A percentile compares a stretch with the other conserved stretches of the same genome.
These are phyloP conservation scores for Abelmoschus esculentus DNA, from an alignment of 345 rosid species.

Conservation along the genomic window DNA sequence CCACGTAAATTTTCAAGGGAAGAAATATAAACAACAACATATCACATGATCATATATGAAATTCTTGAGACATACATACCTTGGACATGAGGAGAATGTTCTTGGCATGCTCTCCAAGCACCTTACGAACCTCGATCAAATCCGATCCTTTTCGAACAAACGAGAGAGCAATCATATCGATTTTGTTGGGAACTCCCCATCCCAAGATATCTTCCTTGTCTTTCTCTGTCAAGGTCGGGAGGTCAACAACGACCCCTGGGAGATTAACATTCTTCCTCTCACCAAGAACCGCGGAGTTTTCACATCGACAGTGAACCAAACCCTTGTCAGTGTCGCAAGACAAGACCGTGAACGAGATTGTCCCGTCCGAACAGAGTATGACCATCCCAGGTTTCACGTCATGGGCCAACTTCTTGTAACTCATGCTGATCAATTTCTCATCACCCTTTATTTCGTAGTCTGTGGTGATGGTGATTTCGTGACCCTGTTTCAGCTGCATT, in stretches of 20 bases:
- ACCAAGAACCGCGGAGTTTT: slow-evolving; percentile 86
- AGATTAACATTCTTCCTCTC: slow-evolving; percentile 97
- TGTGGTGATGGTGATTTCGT: slow-evolving; percentile 77
- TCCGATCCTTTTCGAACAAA: slow-evolving; percentile 95
- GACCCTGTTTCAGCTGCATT: slow-evolving; percentile 60
- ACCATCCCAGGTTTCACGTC: slow-evolving; percentile 86
- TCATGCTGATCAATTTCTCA: slow-evolving; percentile 67
- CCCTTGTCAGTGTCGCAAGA: slow-evolving; percentile 66
- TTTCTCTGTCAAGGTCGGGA: slow-evolving; percentile 90
- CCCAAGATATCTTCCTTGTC: slow-evolving; percentile 87
- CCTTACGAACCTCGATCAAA: slow-evolving; percentile 70
- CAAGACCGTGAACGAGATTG: slow-evolving; percentile 72
- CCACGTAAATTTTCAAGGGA: neutral
- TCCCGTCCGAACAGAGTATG: slow-evolving; percentile 93
- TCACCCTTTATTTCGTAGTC: slow-evolving; percentile 76
- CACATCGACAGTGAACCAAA: slow-evolving; percentile 72
- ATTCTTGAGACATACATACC: slow-evolving; percentile 37
- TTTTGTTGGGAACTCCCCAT: slow-evolving; percentile 90
- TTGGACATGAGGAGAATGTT: slow-evolving; percentile 91
- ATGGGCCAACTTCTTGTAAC: slow-evolving; percentile 74
- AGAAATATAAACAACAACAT: too few relatives aligned
- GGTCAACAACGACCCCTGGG: slow-evolving; percentile 92
- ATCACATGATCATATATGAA: neutral
- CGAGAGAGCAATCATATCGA: slow-evolving; percentile 95
- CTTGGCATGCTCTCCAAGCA: slow-evolving; percentile 71